Percentiles rank a stretch among this genome's conserved stretches.
Conservation (phyloP, 2,329 filamentous ascomycete genomes). For the Aspergillus flavus region DNA sequence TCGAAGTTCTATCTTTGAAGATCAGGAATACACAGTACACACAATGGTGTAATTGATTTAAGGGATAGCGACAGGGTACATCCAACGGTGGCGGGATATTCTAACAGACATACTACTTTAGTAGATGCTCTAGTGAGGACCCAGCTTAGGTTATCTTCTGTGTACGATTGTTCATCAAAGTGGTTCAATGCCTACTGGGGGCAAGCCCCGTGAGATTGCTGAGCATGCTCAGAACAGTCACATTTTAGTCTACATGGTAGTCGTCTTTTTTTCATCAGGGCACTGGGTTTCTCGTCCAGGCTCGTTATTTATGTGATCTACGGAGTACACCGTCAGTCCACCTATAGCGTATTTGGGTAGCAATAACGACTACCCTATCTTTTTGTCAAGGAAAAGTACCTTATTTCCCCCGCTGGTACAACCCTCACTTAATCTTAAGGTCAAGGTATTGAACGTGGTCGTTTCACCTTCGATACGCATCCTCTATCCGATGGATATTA, state of each 20-base stretch:
- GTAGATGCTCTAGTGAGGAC: not conserved
- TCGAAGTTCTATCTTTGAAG: not conserved
- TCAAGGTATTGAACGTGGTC: not conserved
- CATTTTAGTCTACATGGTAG: not conserved
- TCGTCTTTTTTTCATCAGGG: not conserved
- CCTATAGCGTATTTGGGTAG: not conserved
- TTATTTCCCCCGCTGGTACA: not conserved
- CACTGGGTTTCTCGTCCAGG: not conserved
- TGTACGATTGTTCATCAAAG: not conserved
- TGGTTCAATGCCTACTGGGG: not conserved
- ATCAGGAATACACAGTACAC: not conserved
- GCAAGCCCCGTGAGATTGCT: not conserved
- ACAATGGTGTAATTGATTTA: not conserved
- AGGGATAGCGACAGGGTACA: not conserved
- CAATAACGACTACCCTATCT: not conserved
- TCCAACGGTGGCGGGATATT: not conserved
- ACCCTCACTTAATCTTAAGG: not conserved
- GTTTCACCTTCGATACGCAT: not conserved
- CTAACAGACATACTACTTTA: not conserved
- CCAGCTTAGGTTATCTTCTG: not conserved
- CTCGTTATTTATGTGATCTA: not conserved
- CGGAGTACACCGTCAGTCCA: not conserved
- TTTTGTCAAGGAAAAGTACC: not conserved
- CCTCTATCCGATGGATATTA: not conserved
- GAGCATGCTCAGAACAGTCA: not conserved